Evolutionary conservation across 139 green algal genomes (phyloP), one percentile per base, ranked within the genome.

Genomic region (Picochlorum sp.): DNA sequence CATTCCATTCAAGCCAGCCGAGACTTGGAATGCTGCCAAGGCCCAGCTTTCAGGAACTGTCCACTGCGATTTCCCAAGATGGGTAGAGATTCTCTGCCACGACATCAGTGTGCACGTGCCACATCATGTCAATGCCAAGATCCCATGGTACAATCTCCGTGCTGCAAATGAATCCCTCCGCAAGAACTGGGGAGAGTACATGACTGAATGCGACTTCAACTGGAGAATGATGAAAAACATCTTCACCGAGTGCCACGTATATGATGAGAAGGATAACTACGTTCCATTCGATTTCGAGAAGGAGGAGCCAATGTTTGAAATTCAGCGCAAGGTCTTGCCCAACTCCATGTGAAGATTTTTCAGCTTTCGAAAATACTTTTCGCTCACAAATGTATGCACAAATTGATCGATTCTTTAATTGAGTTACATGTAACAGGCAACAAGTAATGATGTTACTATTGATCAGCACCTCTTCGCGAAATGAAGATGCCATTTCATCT

Each of bases 71-170:
- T 97, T 89, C 79, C 92, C 92, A 13, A 54, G 55, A 13, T 88
- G 80, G 83, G 87, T 98, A 3, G 92, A 98, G 79, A 88, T 96
- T 69, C 79, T 98, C 71, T 91, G 79, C 64, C 87, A 96, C 65
- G 92, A 98, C 82, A 98, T 98, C 83, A 93, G 72, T 50, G 90
- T 92, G 80, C 92, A 98, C 67, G 86, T 98, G 61, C 92, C 92
- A 14, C 92, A 98, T 83, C 92, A 98, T 70, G 86, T 98, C 4
- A 84, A 67, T 56, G 74, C 78, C 62, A 96, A 95, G 80, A 97
- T 98, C 70, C 90, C 90, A 38, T 95, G 89, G 84, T 96, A 97
- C 87, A 96, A 96, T 83, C 76, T 97, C 69, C 78, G 90, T 30
- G 62, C 70, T 18, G 72, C 81, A 20, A 78, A 63, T 74, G 65